A percentile compares a stretch with the other conserved stretches of the same genome.
Evolutionary conservation across 2,329 filamentous ascomycete genomes (phyloP).

Genomic region (Arthrobotrys sphaeroides): DNA sequence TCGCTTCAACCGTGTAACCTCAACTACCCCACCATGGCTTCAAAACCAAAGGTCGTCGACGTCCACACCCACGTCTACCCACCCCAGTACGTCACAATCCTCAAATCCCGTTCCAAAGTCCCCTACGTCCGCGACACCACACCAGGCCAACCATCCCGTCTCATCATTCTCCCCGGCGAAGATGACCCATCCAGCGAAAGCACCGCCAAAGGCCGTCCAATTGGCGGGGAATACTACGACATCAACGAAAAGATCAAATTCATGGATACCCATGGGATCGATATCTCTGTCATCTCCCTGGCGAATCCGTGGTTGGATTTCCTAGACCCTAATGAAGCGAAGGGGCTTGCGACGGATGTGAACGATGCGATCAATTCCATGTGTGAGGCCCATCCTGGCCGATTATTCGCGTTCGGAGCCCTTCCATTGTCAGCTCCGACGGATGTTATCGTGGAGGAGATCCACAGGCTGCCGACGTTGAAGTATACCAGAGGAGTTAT

Average conservation of each 20-base stretch:
- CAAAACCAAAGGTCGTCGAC: slow-evolving; percentile 67
- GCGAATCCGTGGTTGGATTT: slow-evolving; percentile 97
- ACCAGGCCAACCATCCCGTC: slow-evolving; percentile 64
- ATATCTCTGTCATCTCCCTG: slow-evolving; percentile 83
- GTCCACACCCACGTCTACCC: slow-evolving; percentile 77
- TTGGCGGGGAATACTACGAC: slow-evolving; percentile 84
- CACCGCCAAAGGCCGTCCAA: slow-evolving; percentile 76
- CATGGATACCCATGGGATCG: slow-evolving; percentile 85
- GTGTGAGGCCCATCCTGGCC: slow-evolving; percentile 72
- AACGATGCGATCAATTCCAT: slow-evolving; percentile 81
- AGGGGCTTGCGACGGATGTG: slow-evolving; percentile 71
- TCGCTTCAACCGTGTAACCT: too few relatives aligned
- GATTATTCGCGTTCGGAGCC: slow-evolving; percentile 83
- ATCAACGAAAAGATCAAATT: slow-evolving; percentile 82
- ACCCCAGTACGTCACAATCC: slow-evolving; percentile 70
- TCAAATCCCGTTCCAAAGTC: slow-evolving; percentile 70
- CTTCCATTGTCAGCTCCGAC: slow-evolving; percentile 77
- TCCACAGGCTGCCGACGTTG: slow-evolving; percentile 71
- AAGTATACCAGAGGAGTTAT: slow-evolving; percentile 83
- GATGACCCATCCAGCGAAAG: slow-evolving; percentile 65
- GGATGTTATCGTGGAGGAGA: slow-evolving; percentile 71
- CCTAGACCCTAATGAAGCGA: slow-evolving; percentile 70
- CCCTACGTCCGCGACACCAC: slow-evolving; percentile 73
- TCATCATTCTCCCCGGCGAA: slow-evolving; percentile 72
- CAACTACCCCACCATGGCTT: background rate